phyloP scores from a whole-genome alignment of 2,329 filamentous ascomycete genomes.

The Talaromyces sp. region DNA sequence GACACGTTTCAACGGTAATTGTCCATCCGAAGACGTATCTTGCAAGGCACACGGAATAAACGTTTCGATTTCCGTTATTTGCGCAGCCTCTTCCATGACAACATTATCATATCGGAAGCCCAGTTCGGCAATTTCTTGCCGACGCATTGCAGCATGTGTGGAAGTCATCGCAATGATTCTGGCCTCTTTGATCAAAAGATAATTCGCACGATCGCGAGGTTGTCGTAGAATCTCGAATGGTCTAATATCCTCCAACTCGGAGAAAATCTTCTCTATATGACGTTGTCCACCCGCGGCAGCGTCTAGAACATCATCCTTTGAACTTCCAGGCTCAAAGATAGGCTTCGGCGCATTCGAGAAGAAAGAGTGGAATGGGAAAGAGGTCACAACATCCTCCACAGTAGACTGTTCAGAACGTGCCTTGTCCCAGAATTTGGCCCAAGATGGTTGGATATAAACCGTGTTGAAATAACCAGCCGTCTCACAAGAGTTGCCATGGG shows the following conservation, averaged over 20 bases:
- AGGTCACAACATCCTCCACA: conserved; percentile 57
- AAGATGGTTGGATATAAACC: conserved; percentile 82
- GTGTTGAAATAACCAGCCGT: conserved; percentile 95
- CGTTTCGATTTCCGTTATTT: conserved; percentile 95
- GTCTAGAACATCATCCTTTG: conserved; percentile 65
- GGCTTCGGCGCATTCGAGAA: conserved; percentile 84
- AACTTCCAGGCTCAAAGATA: conserved; percentile 63
- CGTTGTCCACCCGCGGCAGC: conserved; percentile 78
- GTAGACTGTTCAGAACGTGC: conserved; percentile 52
- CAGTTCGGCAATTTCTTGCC: conserved; percentile 82
- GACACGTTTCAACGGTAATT: conserved; percentile 74
- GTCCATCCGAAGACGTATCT: conserved; percentile 63
- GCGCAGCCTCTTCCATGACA: conserved; percentile 96
- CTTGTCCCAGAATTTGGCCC: conserved; percentile 74
- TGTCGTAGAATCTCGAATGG: conserved; percentile 91
- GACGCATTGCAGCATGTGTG: conserved; percentile 91
- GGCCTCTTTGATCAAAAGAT: conserved; percentile 91
- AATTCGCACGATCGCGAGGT: conserved; percentile 90
- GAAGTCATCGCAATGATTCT: conserved; percentile 98
- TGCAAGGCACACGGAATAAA: conserved; percentile 95
- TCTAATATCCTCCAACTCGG: conserved; percentile 83
- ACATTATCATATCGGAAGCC: conserved; percentile 98
- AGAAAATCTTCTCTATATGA: conserved; percentile 85
- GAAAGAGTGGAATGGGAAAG: conserved; percentile 83
- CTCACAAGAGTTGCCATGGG: conserved; percentile 94